Base-by-base conservation (phyloP, 208 protist species). In the Leishmania gerbilli region DNA sequence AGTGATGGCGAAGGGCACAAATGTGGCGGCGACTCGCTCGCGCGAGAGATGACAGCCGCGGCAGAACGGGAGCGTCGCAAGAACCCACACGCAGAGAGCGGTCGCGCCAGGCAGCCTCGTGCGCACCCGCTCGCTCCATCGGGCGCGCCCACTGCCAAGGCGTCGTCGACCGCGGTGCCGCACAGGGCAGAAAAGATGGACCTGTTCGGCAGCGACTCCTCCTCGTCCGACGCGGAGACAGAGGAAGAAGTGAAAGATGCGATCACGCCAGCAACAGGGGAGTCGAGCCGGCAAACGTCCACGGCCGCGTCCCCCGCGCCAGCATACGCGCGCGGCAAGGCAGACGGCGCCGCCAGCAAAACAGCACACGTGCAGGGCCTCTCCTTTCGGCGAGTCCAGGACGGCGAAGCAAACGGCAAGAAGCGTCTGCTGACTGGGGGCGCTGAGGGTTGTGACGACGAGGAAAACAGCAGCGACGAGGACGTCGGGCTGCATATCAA, bases 21-120 rank as follows among this genome's bases (percentile, higher is more conserved):
- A 27, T 45, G 27, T 13, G 76, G 79, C 9, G 81, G 71, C 5
- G 75, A 84, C 67, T 37, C 72, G 27, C 86, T 97, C 55, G 85
- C 79, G 5, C 80, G 81, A 42, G 89, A 93, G 58, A 87, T 97
- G 81, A 84, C 86, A 11, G 72, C 77, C 8, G 92, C 92, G 2
- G 87, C 83, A 5, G 82, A 85, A 56, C 80, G 89, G 5, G 87
- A 94, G 79, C 74, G 78, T 34, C 80, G 85, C 42, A 90, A 87
- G 58, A 95, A 97, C 76, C 94, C 92, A 0, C 94, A 97, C 82
- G 91, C 90, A 1, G 85, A 91, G 51, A 74, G 71, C 27, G 90
- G 90, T 6, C 85, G 88, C 65, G 90, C 90, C 11, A 89, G 87
- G 84, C 58, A 64, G 62, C 88, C 80, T 7, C 88, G 79, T 64